Percentiles rank a stretch among this genome's conserved stretches.
Evolutionary conservation across 2,329 filamentous ascomycete species (phyloP).

Genomic region (Lachnellula hyalina): DNA sequence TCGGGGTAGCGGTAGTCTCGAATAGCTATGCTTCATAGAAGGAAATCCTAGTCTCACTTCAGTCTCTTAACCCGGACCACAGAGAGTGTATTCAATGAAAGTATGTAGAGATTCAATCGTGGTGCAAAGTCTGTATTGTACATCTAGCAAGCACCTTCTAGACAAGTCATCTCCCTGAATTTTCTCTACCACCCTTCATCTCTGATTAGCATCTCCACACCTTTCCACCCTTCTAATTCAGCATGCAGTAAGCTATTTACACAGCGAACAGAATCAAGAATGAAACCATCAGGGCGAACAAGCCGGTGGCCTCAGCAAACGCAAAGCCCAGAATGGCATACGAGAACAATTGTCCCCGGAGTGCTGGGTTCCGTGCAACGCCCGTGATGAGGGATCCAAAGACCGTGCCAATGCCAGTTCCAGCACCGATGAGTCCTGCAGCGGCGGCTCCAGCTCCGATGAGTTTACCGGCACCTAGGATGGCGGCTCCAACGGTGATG

Average conservation of each 20-base stretch:
- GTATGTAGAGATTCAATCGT: too few species aligned
- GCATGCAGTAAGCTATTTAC: slow-evolving; percentile 14
- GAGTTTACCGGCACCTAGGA: slow-evolving; percentile 23
- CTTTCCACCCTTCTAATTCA: not conserved
- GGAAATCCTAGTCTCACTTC: too few species aligned
- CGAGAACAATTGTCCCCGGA: slow-evolving; percentile 53
- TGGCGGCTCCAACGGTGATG: slow-evolving; percentile 24
- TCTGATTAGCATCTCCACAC: too few species aligned
- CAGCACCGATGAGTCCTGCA: slow-evolving; percentile 29
- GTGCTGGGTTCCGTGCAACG: slow-evolving; percentile 51
- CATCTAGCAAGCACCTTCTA: too few species aligned
- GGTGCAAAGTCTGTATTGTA: too few species aligned
- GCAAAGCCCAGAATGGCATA: slow-evolving; percentile 62
- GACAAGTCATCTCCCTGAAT: too few species aligned
- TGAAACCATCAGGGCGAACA: slow-evolving; percentile 48
- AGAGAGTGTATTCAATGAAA: too few species aligned
- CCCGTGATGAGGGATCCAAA: slow-evolving; percentile 49
- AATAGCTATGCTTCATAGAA: too few species aligned
- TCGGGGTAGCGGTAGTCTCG: not conserved
- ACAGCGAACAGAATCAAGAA: slow-evolving; percentile 28
- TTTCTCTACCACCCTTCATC: too few species aligned
- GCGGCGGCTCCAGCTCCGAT: slow-evolving; percentile 24
- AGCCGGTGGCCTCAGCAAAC: slow-evolving; percentile 58
- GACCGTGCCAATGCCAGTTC: slow-evolving; percentile 45
- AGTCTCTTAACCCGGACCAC: too few species aligned